Conservation (phyloP, 2,329 filamentous ascomycete species). For the Sclerotiophoma versabilis region DNA sequence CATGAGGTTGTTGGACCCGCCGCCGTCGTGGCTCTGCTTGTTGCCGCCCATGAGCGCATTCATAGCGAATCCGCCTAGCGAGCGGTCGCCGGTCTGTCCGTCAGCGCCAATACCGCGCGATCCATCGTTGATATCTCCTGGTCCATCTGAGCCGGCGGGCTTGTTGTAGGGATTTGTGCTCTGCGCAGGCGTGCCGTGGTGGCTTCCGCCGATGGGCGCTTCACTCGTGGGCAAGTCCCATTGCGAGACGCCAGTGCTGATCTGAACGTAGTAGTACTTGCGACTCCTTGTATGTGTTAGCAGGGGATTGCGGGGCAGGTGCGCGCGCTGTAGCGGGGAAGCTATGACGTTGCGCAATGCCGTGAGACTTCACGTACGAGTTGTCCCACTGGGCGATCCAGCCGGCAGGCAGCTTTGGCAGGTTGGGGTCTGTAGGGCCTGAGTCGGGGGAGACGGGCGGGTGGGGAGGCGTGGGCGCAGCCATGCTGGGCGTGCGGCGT, state of each 20-base stretch:
- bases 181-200: conserved; percentile 53
- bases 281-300: conserved; percentile 43
- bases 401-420: conserved; percentile 48
- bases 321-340: conserved; percentile 22
- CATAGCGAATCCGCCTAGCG: conserved; percentile 68
- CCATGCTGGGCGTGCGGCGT: conserved; percentile 30
- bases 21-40: conserved; percentile 40
- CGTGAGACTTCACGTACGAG: conserved; percentile 33
- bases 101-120: conserved; percentile 56
- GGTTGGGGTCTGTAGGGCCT: conserved; percentile 48
- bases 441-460: conserved; percentile 49
- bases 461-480: conserved; percentile 46
- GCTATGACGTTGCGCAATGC: conserved; percentile 3
- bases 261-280: conserved; percentile 65
- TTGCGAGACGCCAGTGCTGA: conserved; percentile 74
- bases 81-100: conserved; percentile 61
- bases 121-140: conserved; percentile 49
- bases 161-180: conserved; percentile 69
- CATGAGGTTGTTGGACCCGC: conserved; percentile 50
- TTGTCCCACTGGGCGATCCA: conserved; percentile 53
- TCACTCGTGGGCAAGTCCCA: conserved; percentile 75
- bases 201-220: conserved; percentile 65
- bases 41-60: conserved; percentile 60
- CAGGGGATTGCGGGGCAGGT: conserved; percentile 24
- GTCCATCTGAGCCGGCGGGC: conserved; percentile 51